Evolutionary conservation across 768 basidiomycete genomes (phyloP).

Genomic region (Collybia sordida): DNA sequence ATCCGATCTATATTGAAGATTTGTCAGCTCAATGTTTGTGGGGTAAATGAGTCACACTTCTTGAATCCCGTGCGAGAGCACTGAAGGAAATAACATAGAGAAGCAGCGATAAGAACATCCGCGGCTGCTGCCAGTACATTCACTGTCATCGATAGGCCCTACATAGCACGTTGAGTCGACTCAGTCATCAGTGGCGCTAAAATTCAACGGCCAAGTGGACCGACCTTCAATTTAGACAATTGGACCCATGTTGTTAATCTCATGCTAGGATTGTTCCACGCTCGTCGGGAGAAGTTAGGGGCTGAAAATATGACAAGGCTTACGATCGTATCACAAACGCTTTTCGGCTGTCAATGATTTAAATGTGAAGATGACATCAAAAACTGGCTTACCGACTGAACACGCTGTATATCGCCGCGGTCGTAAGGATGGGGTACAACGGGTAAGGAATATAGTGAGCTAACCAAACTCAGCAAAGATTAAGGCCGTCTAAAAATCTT

Average conservation of each 20-base stretch:
- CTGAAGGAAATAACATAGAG: slow-evolving; percentile 49
- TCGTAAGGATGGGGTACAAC: not conserved
- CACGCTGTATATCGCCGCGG: slow-evolving; percentile 26
- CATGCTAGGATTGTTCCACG: slow-evolving; percentile 29
- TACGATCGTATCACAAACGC: slow-evolving; percentile 50
- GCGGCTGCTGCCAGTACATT: slow-evolving; percentile 50
- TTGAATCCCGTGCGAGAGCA: slow-evolving; percentile 54
- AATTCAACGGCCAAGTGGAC: slow-evolving; percentile 2
- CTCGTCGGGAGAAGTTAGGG: not conserved
- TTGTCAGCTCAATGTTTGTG: slow-evolving; percentile 15
- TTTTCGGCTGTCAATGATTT: slow-evolving; percentile 13
- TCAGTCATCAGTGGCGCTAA: slow-evolving; percentile 2
- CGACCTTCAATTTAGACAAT: slow-evolving; percentile 44
- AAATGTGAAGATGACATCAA: slow-evolving; percentile 4
- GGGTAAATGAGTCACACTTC: slow-evolving; percentile 28
- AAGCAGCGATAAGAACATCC: slow-evolving; percentile 50
- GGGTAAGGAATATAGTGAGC: slow-evolving; percentile 6
- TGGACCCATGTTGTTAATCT: slow-evolving; percentile 42
- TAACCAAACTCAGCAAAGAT: slow-evolving; percentile 53
- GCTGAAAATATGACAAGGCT: slow-evolving; percentile 12
- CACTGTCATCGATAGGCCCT: slow-evolving; percentile 57
- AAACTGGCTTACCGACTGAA: slow-evolving; percentile 37
- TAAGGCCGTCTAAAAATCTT: slow-evolving; percentile 32
- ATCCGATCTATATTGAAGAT: slow-evolving; percentile 32
- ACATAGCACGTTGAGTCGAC: too few relatives aligned